Evolutionary conservation across 306 rosid species (phyloP).

Genomic region (Cucumis cinereus): DNA sequence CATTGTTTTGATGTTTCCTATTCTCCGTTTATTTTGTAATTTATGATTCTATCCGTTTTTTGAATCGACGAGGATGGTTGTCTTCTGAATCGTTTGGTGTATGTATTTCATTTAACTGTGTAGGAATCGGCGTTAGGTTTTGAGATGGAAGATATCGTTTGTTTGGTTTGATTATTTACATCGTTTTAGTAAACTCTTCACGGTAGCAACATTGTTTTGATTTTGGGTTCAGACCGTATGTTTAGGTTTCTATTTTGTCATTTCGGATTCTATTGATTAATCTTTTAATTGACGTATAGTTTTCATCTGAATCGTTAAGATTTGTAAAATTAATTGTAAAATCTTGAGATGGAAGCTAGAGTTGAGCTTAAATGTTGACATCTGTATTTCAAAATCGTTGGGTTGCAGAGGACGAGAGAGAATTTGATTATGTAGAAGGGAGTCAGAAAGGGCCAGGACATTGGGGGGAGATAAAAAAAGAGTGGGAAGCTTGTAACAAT

Average conservation of each 20-base stretch:
- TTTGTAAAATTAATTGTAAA: background rate
- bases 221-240: background rate
- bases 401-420: constrained; percentile 45
- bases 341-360: background rate
- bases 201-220: background rate
- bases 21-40: background rate
- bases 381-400: background rate
- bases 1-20: background rate
- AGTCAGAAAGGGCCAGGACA: constrained; percentile 38
- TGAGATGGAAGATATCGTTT: background rate
- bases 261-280: background rate
- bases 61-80: background rate
- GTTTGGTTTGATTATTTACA: background rate
- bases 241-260: background rate
- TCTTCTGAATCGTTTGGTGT: background rate
- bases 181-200: background rate
- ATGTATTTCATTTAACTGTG: background rate
- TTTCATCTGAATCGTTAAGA: background rate
- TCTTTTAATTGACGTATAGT: background rate
- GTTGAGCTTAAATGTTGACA: background rate
- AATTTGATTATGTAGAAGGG: constrained; percentile 35
- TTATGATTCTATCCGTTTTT: background rate
- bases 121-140: background rate
- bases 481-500: constrained; percentile 40
- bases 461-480: constrained; percentile 50